Conservation (phyloP, 176 grass and related monocot genomes). For the Coix lacrymajobi region DNA sequence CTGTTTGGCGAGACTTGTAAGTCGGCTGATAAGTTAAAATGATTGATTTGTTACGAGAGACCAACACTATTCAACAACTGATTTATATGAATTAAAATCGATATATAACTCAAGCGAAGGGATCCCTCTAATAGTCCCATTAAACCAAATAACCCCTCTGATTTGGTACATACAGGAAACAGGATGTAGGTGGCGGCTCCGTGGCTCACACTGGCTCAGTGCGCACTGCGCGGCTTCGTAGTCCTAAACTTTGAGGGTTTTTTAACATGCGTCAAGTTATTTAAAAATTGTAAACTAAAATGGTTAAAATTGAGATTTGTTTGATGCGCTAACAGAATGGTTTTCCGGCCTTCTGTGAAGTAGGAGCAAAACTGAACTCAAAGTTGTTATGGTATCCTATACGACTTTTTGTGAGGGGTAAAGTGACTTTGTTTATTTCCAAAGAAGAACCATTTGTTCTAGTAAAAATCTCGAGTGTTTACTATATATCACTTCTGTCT, state of each 20-base stretch:
- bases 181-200: too few relatives aligned
- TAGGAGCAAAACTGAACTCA: neutral
- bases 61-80: too few relatives aligned
- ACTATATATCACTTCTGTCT: neutral
- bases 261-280: neutral
- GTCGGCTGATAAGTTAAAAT: too few relatives aligned
- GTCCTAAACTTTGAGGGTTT: neutral
- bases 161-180: too few relatives aligned
- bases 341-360: neutral
- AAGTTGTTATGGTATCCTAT: neutral
- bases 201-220: too few relatives aligned
- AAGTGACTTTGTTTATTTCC: neutral
- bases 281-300: neutral
- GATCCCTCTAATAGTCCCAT: too few relatives aligned
- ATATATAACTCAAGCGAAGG: too few relatives aligned
- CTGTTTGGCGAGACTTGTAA: too few relatives aligned
- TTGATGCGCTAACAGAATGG: neutral
- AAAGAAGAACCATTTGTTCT: neutral
- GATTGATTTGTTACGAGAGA: too few relatives aligned
- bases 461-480: neutral
- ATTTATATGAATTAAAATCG: too few relatives aligned
- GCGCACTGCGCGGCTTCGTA: too few relatives aligned
- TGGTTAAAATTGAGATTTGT: neutral
- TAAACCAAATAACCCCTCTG: too few relatives aligned
- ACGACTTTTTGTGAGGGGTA: neutral